Conservation (phyloP, 202 grass and related monocot species). For the Alloteropsis angusta region DNA sequence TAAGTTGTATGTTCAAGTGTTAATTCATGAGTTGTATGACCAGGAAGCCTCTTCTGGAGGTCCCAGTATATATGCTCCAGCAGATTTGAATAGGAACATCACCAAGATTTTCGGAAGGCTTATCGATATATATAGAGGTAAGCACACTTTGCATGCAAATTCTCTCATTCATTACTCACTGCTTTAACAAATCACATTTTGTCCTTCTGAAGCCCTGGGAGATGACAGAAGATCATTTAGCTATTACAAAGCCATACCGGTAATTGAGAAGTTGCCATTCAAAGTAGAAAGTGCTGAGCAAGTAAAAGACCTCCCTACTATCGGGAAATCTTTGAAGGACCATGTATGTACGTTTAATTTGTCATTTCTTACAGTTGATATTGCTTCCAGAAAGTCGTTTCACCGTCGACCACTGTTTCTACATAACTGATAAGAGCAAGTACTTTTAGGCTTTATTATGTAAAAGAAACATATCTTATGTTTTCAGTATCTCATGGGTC, state of each 20-base stretch:
- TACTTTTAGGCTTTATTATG: not conserved
- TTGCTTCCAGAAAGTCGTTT: not conserved
- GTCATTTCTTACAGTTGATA: conserved; percentile 12
- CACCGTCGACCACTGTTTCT: not conserved
- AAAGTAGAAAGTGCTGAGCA: conserved; percentile 78
- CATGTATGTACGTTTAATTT: conserved; percentile 56
- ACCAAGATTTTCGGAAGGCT: conserved; percentile 88
- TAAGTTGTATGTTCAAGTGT: not conserved
- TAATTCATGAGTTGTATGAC: conserved; percentile 18
- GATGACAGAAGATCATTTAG: conserved; percentile 95
- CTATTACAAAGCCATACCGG: conserved; percentile 91
- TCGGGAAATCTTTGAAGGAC: conserved; percentile 85
- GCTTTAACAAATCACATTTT: conserved; percentile 7
- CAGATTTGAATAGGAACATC: conserved; percentile 77
- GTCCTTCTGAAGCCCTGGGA: conserved; percentile 56
- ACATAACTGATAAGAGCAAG: not conserved
- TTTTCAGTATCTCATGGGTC: not conserved
- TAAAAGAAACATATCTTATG: not conserved
- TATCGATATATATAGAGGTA: conserved; percentile 86
- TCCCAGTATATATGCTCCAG: conserved; percentile 50
- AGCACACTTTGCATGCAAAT: not conserved
- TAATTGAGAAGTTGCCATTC: conserved; percentile 87
- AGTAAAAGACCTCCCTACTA: conserved; percentile 79
- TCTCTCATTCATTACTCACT: not conserved
- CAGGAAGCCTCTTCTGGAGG: conserved; percentile 47